These are phyloP conservation scores for Marchantia paleacea DNA, from an alignment of 225 moss, liverwort and hornwort species.

Conservation along the genomic window DNA sequence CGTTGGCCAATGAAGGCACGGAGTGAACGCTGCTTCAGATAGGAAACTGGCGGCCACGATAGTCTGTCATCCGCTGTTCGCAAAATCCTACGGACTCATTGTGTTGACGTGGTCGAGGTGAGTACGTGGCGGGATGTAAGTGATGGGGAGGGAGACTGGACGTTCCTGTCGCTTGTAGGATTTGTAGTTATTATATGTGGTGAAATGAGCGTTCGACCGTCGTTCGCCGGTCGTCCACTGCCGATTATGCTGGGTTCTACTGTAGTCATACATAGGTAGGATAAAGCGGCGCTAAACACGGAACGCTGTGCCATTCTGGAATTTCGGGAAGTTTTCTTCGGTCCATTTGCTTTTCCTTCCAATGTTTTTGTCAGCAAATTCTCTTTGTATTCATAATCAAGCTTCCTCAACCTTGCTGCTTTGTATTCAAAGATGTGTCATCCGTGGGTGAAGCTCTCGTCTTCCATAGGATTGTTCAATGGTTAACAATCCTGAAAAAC, in stretches of 20 bases:
- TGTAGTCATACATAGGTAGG: neutral
- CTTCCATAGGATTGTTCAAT: no score
- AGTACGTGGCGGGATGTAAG: neutral
- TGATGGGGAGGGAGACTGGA: conserved; percentile 2
- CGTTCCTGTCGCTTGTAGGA: conserved; percentile 12
- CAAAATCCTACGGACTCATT: neutral
- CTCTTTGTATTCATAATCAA: no score
- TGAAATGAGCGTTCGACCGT: neutral
- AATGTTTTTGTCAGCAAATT: no score
- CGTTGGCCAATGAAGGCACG: neutral
- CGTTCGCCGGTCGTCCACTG: conserved; percentile 10
- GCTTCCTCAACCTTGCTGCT: no score
- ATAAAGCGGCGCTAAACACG: neutral
- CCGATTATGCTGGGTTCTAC: neutral
- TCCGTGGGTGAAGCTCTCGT: no score
- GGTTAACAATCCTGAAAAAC: no score
- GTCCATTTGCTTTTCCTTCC: no score
- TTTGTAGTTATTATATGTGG: conserved; percentile 9
- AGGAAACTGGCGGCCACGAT: conserved; percentile 27
- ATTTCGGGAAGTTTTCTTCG: neutral
- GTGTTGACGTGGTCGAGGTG: neutral
- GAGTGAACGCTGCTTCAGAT: conserved; percentile 16
- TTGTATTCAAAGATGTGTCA: no score
- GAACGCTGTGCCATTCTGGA: neutral
- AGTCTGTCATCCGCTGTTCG: conserved; percentile 10